These are phyloP conservation scores for Saccharum officinarum DNA, from an alignment of 176 grass and related monocot species.

Conservation along the genomic window DNA sequence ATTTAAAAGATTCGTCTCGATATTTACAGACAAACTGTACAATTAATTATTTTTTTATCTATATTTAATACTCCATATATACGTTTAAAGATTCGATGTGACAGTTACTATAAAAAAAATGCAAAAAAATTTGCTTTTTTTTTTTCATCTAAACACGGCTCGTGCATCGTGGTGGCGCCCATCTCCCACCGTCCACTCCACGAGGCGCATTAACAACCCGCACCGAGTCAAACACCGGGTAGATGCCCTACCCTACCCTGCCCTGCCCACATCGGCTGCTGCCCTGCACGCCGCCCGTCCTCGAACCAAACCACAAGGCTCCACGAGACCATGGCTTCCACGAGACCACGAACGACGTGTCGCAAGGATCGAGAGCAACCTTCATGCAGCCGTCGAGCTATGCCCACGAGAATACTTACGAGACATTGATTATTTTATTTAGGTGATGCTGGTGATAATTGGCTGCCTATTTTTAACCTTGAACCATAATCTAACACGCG, in stretches of 20 bases:
- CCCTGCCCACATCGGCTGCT: neutral
- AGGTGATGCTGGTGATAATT: neutral
- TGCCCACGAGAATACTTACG: neutral
- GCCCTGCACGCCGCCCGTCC: neutral
- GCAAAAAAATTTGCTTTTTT: too few relatives aligned
- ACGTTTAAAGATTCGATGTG: too few relatives aligned
- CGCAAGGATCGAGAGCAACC: neutral
- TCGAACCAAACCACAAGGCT: neutral
- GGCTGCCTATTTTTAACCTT: neutral
- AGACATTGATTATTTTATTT: neutral
- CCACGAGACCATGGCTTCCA: too few relatives aligned
- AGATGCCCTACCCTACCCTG: neutral
- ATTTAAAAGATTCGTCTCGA: too few relatives aligned
- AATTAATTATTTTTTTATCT: too few relatives aligned
- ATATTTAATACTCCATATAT: too few relatives aligned
- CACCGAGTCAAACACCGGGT: neutral
- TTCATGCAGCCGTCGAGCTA: neutral
- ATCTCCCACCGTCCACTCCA: conserved; percentile 1
- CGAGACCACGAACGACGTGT: neutral
- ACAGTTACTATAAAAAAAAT: too few relatives aligned
- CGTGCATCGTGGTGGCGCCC: neutral
- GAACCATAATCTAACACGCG: neutral
- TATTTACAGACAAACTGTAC: too few relatives aligned
- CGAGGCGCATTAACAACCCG: conserved; percentile 36
- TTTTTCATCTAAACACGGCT: too few relatives aligned